These are phyloP conservation scores for Candida vaughaniae DNA, from an alignment of 805 yeast genomes.

Conservation along the genomic window DNA sequence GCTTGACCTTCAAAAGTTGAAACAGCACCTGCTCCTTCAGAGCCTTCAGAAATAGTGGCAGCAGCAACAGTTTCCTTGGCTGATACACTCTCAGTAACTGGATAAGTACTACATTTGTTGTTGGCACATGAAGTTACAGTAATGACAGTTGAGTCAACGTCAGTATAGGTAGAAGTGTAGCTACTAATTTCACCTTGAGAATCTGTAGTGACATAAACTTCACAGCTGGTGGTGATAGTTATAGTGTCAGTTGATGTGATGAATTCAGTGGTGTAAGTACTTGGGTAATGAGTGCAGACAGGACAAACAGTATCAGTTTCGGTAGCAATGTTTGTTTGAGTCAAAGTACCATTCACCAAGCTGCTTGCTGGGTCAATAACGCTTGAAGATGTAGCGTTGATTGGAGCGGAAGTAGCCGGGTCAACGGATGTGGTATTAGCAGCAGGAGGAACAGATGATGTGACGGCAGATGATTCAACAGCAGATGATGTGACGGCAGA, in stretches of 20 bases:
- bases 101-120: conserved; percentile 25
- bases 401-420: conserved; percentile 4
- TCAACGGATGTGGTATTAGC: conserved; percentile 16
- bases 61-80: conserved; percentile 4
- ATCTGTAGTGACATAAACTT: conserved; percentile 12
- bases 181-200: conserved; percentile 6
- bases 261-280: conserved; percentile 11
- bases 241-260: background rate
- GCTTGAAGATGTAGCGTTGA: conserved; percentile 1
- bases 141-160: conserved; percentile 25
- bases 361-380: background rate
- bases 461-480: background rate
- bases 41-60: conserved; percentile 6
- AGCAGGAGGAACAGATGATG: background rate
- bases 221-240: conserved; percentile 13
- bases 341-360: conserved; percentile 1
- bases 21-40: conserved; percentile 7
- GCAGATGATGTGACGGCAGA: conserved; percentile 2
- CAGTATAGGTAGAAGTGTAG: conserved; percentile 8
- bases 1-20: conserved; percentile 5
- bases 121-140: conserved; percentile 37
- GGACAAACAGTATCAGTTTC: conserved; percentile 10
- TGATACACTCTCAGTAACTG: conserved; percentile 17
- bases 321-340: conserved; percentile 3
- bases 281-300: conserved; percentile 12